Evolutionary conservation across 345 rosid genomes (phyloP), one percentile per base, ranked within the genome.

Genomic region (Reutealis trisperma): DNA sequence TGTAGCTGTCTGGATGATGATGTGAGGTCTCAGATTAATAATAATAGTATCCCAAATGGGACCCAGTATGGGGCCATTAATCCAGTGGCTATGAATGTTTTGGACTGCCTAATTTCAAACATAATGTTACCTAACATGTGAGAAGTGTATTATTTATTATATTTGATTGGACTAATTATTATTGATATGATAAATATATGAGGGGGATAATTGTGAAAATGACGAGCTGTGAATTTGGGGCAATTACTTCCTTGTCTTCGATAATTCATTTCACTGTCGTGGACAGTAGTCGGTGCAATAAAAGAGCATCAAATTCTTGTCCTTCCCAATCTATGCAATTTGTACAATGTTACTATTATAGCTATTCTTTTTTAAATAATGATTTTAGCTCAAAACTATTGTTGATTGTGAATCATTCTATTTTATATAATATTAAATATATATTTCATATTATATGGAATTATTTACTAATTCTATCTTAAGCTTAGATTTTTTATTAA

Each of bases 111-210:
- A 1, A 5, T 85, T 67, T 77, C 75, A 77, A 77, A 73, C 72
- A 65, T 58, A 55, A 42, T 4, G 25, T 73, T 47, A 79, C 85
- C 85, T 77, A 81, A 85, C 83, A 83, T 71, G 61, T 67, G 84
- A 74, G 27, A 67, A 51, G 42, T 67, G 37, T 27, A 49, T 60
- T 19, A 30, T 70, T 9, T 16, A 3, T n/a, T 27, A 5, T 3
- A 5, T 14, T 78, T 64, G 71, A 37, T 65, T 45, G 2, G 61
- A 41, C 61, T 55, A 2, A 75, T 55, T 1, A 66, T 49, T 64
- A 63, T 34, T 65, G 14, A 25, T 65, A 18, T 59, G 21, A 42
- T 41, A 22, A 22, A n/a, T 34, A 55, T 27, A 6, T 7, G 0
- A 55, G 25, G 0, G 42, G 25, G 24, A 76, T 67, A 42, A 76